A percentile compares a stretch with the other conserved stretches of the same genome.
phyloP scores from a whole-genome alignment of 2,329 filamentous ascomycete species.

The Simplicillium aogashimaense region DNA sequence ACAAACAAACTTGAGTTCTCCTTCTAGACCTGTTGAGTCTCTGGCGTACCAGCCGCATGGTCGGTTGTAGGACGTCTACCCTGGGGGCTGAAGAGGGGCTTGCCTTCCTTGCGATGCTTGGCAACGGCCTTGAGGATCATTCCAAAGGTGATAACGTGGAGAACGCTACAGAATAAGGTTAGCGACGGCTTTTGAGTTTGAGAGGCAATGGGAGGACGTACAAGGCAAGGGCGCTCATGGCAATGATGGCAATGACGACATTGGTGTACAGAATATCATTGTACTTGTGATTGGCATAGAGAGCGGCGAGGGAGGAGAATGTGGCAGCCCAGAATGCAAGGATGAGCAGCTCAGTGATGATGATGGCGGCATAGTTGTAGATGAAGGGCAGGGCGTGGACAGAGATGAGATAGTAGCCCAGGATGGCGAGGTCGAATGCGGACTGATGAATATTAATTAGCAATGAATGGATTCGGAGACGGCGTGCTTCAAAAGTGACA shows the following conservation, averaged over 20 bases:
- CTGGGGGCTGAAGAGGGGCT: conserved; percentile 3
- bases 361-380: conserved; percentile 3
- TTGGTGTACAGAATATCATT: not conserved
- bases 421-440: conserved; percentile 1
- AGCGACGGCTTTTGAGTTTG: not conserved
- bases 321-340: not conserved
- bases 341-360: conserved; percentile 1
- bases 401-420: conserved; percentile 3
- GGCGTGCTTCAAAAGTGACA: too few relatives aligned
- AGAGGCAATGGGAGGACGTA: not conserved
- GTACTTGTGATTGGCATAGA: conserved; percentile 1
- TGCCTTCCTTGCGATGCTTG: conserved; percentile 1
- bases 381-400: conserved; percentile 4
- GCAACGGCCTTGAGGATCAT: not conserved
- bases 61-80: not conserved
- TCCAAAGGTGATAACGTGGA: not conserved
- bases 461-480: not conserved
- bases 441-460: not conserved
- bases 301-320: conserved; percentile 1
- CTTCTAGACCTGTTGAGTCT: too few relatives aligned
- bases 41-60: too few relatives aligned
- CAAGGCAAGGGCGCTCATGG: conserved; percentile 3
- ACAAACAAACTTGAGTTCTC: too few relatives aligned
- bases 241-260: conserved; percentile 2
- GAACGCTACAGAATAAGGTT: not conserved